These are phyloP conservation scores for Suillus plorans DNA, from an alignment of 768 basidiomycete species.

Conservation along the genomic window DNA sequence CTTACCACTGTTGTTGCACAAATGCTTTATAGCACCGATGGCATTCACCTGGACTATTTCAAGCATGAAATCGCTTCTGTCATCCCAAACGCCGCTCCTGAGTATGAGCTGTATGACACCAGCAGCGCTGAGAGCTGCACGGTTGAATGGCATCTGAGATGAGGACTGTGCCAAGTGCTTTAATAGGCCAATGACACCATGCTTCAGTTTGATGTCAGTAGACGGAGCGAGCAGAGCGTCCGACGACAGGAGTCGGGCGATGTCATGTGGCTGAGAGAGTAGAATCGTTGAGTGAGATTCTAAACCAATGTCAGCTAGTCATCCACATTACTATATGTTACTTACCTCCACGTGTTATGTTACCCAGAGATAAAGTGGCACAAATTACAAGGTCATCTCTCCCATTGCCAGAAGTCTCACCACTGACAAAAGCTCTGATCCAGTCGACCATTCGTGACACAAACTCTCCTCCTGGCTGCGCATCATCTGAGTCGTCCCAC, in stretches of 20 bases:
- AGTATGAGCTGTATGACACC: conserved; percentile 63
- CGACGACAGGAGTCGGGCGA: conserved; percentile 63
- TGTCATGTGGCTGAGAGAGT: conserved; percentile 60
- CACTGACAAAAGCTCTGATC: conserved; percentile 59
- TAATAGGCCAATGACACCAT: conserved; percentile 83
- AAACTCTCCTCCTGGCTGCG: conserved; percentile 65
- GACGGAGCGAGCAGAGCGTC: conserved; percentile 49
- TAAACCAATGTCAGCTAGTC: conserved; percentile 29
- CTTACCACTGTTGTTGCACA: conserved; percentile 77
- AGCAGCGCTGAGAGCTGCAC: conserved; percentile 56
- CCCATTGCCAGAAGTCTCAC: conserved; percentile 29
- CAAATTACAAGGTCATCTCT: conserved; percentile 83
- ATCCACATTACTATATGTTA: neutral
- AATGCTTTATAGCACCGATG: conserved; percentile 86
- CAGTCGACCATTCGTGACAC: conserved; percentile 73
- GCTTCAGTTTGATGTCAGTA: conserved; percentile 81
- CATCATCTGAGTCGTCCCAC: conserved; percentile 64
- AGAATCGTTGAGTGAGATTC: conserved; percentile 62
- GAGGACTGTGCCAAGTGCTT: conserved; percentile 81
- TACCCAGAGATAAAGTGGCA: conserved; percentile 80
- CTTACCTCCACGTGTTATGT: conserved; percentile 74
- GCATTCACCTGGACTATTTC: conserved; percentile 86
- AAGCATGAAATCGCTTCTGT: conserved; percentile 73
- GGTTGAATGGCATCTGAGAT: conserved; percentile 56
- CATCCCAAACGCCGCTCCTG: conserved; percentile 66